Evolutionary conservation across 2,329 filamentous ascomycete species (phyloP).

Genomic region (Fusarium sp.): DNA sequence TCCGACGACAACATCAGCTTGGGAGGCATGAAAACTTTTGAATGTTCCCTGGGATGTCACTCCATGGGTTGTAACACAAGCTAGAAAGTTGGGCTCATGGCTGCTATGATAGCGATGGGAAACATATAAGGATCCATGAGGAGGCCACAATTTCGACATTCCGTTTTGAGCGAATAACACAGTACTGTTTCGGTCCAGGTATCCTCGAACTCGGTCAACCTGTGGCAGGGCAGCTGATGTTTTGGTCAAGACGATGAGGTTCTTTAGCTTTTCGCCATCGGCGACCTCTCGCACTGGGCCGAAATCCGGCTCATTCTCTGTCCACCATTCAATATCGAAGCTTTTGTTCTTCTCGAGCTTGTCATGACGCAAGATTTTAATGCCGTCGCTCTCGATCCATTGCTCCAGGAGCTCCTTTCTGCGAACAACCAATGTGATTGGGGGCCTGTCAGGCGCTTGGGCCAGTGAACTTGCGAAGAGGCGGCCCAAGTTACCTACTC

Average conservation of each 20-base stretch:
- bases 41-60: slow-evolving; percentile 61
- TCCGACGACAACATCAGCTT: slow-evolving; percentile 58
- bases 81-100: slow-evolving; percentile 71
- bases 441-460: slow-evolving; percentile 66
- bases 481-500: slow-evolving; percentile 81
- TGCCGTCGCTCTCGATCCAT: slow-evolving; percentile 55
- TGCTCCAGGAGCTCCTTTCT: slow-evolving; percentile 57
- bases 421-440: slow-evolving; percentile 83
- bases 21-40: slow-evolving; percentile 60
- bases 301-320: slow-evolving; percentile 50
- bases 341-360: slow-evolving; percentile 43
- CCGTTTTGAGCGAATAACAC: slow-evolving; percentile 90
- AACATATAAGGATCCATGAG: slow-evolving; percentile 55
- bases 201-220: slow-evolving; percentile 62
- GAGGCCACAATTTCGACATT: slow-evolving; percentile 73
- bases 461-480: slow-evolving; percentile 79
- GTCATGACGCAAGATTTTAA: slow-evolving; percentile 54
- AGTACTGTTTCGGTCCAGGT: slow-evolving; percentile 71
- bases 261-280: slow-evolving; percentile 61
- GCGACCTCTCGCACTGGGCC: slow-evolving; percentile 53
- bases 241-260: slow-evolving; percentile 83
- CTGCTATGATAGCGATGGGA: slow-evolving; percentile 49
- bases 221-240: slow-evolving; percentile 72
- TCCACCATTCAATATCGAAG: slow-evolving; percentile 65
- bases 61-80: slow-evolving; percentile 69